Evolutionary conservation across 805 yeast genomes (phyloP), one percentile per base, ranked within the genome.

Genomic region (Nakazawaea holstii): DNA sequence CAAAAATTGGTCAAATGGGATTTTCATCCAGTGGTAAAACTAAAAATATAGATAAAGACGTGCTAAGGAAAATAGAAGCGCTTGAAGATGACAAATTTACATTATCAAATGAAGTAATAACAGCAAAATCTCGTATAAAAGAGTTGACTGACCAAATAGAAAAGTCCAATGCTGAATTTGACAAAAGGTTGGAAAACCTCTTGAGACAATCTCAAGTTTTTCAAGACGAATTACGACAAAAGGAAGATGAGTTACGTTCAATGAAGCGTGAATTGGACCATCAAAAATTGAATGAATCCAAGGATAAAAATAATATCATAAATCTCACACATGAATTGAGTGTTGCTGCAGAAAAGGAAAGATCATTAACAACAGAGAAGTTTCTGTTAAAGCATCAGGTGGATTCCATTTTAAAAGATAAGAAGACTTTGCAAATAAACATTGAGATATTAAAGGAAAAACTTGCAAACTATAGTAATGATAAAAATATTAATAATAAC

Each of bases 351-450:
- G 73, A 73, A 11, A 72, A 70, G 52, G 76, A 74, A 49, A 56
- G 78, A 35, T 52, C 65, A 1, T 54, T 70, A 35, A 68, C 67
- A 15, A 70, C 77, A 8, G 79, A 76, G 52, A 72, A 72, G 51
- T 63, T 68, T 17, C 62, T 70, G 50, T 53, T 73, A n/a, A 61
- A 70, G 2, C 71, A 68, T 53, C 58, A 68, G 2, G 58, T 70
- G 5, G 76, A 74, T 29, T 56, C 70, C 5, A 50, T 68, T 7
- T 58, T 57, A 14, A 65, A 66, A 17, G 78, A 75, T 14, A 70
- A 70, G 46, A 58, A 55, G 1, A 52, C 62, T 1, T 50, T 74
- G 37, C 67, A 63, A 39, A 41, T 64, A 17, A 72, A 66, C 14
- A 64, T 73, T 14, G 65, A 60, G 9, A 63, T 65, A 17, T 59